These are phyloP conservation scores for Ploettnerulaceae sp. DNA, from an alignment of 2,329 filamentous ascomycete genomes.

Conservation along the genomic window DNA sequence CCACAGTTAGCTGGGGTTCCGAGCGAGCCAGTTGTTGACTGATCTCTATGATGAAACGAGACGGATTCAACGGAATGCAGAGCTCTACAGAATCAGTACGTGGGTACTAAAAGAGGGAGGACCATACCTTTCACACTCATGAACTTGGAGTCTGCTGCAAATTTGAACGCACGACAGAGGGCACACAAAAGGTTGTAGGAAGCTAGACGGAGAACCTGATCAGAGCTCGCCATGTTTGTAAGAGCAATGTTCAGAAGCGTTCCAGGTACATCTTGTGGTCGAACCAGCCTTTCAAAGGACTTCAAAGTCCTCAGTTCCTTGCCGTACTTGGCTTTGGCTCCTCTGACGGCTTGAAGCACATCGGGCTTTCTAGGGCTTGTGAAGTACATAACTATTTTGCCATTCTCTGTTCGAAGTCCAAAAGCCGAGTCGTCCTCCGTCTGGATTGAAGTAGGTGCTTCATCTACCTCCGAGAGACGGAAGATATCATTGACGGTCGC, in stretches of 20 bases:
- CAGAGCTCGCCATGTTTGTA: slow-evolving; percentile 59
- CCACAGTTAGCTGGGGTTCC: slow-evolving; percentile 62
- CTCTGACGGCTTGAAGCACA: slow-evolving; percentile 57
- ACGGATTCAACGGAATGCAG: slow-evolving; percentile 57
- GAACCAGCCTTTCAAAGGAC: slow-evolving; percentile 59
- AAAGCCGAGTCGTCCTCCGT: slow-evolving; percentile 64
- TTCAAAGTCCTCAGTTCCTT: slow-evolving; percentile 59
- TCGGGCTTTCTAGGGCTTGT: slow-evolving; percentile 60
- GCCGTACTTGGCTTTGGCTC: slow-evolving; percentile 58
- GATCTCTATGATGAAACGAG: slow-evolving; percentile 60
- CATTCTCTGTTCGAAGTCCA: slow-evolving; percentile 61
- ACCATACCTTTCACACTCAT: slow-evolving; percentile 55
- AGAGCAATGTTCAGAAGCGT: slow-evolving; percentile 64
- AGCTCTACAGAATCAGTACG: slow-evolving; percentile 43
- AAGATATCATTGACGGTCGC: slow-evolving; percentile 68
- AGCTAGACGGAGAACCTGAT: slow-evolving; percentile 55
- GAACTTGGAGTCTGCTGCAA: slow-evolving; percentile 55
- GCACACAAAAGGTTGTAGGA: slow-evolving; percentile 65
- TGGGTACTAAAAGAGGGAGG: neutral
- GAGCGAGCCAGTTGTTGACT: slow-evolving; percentile 58
- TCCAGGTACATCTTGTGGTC: slow-evolving; percentile 66
- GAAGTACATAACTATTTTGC: slow-evolving; percentile 69
- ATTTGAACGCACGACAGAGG: slow-evolving; percentile 63
- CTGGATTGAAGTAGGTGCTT: slow-evolving; percentile 59
- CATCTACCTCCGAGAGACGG: slow-evolving; percentile 61